Conservation (phyloP, 2,329 filamentous ascomycete genomes). For the Phaeosphaeriaceae sp. region DNA sequence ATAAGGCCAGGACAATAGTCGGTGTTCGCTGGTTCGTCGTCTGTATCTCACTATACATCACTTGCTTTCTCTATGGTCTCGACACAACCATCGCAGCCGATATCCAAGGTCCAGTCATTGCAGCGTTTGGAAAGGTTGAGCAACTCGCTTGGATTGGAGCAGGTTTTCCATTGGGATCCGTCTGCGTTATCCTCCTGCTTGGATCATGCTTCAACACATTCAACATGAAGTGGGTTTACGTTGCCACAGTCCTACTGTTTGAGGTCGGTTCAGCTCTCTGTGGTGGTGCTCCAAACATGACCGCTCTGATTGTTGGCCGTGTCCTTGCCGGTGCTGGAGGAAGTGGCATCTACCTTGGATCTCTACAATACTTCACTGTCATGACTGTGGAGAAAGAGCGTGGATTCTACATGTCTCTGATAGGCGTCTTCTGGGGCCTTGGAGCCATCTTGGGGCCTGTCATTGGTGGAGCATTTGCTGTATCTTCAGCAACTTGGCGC, state of each 20-base stretch:
- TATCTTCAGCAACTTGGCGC: constrained; percentile 45
- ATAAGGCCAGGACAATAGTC: neutral
- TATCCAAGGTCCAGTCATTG: neutral
- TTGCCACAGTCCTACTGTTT: too few species aligned
- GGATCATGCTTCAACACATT: neutral
- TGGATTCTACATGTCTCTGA: too few species aligned
- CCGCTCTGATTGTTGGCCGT: too few species aligned
- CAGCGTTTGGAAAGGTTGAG: neutral
- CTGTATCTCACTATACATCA: constrained; percentile 2
- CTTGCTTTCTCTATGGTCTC: neutral
- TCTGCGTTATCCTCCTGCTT: neutral
- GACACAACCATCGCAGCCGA: neutral
- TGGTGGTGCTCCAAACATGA: too few species aligned
- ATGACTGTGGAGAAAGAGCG: too few species aligned
- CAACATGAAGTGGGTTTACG: neutral
- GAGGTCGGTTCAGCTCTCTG: too few species aligned
- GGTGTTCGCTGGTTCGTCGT: neutral
- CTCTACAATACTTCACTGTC: too few species aligned
- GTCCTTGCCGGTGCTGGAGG: too few species aligned
- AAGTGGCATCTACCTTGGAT: too few species aligned
- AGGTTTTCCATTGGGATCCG: neutral
- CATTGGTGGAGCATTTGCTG: neutral
- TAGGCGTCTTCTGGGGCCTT: neutral
- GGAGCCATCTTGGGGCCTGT: neutral
- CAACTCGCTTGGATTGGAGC: neutral